Evolutionary conservation across 208 protist genomes (phyloP).

Genomic region (Acanthamoeba triangularis): DNA sequence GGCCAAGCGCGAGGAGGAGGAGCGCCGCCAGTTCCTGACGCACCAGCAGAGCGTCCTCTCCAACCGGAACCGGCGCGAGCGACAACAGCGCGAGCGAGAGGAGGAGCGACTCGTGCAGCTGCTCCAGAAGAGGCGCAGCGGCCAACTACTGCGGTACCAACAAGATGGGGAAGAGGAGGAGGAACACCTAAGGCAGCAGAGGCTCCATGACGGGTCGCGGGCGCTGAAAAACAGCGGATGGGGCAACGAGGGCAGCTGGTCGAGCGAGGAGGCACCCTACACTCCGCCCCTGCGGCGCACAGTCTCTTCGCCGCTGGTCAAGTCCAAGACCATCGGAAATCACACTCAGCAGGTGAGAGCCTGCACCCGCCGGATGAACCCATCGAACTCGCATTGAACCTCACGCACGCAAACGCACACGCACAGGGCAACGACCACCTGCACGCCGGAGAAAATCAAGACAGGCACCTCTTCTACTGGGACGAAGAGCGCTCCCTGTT

Average conservation of each 20-base stretch:
- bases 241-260: not conserved
- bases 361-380: no score
- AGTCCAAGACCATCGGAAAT: constrained; percentile 15
- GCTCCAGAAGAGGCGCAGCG: not conserved
- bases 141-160: not conserved
- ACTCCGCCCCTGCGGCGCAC: not conserved
- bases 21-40: not conserved
- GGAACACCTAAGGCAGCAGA: not conserved
- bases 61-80: not conserved
- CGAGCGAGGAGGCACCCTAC: not conserved
- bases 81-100: not conserved
- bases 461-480: constrained; percentile 18
- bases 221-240: not conserved
- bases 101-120: not conserved
- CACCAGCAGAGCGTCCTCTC: not conserved
- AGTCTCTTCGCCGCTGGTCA: not conserved
- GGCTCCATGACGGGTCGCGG: not conserved
- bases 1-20: not conserved
- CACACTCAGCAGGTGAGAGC: not conserved
- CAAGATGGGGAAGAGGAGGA: not conserved
- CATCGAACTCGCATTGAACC: no score
- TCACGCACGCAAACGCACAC: not conserved
- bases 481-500: constrained; percentile 52
- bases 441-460: constrained; percentile 11
- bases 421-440: constrained; percentile 37